phyloP scores from a whole-genome alignment of 345 rosid species.

The Leavenworthia alabamica region DNA sequence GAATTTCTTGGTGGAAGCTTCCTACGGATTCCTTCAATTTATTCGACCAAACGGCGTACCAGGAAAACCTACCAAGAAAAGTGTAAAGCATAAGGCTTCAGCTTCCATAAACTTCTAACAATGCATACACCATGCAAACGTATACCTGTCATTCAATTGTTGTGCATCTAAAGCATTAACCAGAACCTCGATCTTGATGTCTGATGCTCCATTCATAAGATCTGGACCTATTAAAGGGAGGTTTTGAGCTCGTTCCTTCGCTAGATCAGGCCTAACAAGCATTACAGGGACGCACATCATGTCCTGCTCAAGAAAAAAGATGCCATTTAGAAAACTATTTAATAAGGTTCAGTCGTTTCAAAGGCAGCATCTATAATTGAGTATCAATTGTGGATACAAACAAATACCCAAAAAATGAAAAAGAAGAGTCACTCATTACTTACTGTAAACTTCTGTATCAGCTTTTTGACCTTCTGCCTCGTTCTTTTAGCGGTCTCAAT shows the following conservation, averaged over 20 bases:
- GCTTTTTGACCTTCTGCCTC: constrained; percentile 70
- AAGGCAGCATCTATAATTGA: background rate
- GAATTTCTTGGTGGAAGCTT: constrained; percentile 31
- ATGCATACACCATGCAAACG: constrained; percentile 13
- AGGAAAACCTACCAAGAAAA: constrained; percentile 42
- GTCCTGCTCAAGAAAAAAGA: constrained; percentile 45
- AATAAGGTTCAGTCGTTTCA: background rate
- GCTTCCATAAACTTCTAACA: constrained; percentile 6
- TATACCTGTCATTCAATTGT: constrained; percentile 46
- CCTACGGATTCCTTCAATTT: constrained; percentile 32
- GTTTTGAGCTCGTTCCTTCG: constrained; percentile 34
- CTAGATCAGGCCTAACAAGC: constrained; percentile 49
- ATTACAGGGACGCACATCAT: constrained; percentile 60
- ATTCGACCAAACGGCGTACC: constrained; percentile 55
- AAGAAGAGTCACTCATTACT: constrained; percentile 28
- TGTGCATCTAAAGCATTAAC: constrained; percentile 36
- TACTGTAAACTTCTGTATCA: constrained; percentile 70
- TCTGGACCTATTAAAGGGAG: constrained; percentile 37
- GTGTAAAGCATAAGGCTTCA: constrained; percentile 12
- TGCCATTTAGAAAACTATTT: background rate
- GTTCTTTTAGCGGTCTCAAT: constrained; percentile 53
- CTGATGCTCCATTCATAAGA: constrained; percentile 33
- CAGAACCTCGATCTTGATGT: constrained; percentile 31
- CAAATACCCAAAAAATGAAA: background rate
- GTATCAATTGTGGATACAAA: background rate